Evolutionary conservation across 345 rosid genomes (phyloP).

Genomic region (Populus euphratica): DNA sequence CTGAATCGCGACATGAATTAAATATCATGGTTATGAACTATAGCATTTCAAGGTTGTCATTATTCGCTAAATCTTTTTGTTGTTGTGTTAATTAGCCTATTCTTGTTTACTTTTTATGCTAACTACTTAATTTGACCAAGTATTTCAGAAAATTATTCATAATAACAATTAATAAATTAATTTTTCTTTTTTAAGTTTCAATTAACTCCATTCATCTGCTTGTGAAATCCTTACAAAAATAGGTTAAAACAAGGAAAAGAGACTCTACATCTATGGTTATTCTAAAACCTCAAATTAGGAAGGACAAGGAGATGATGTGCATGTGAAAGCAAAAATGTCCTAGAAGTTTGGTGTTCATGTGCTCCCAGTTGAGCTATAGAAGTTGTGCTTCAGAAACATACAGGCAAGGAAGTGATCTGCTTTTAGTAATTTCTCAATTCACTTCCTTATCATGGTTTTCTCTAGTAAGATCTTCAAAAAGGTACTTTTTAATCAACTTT

Average conservation of each 20-base stretch:
- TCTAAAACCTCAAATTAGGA: not conserved
- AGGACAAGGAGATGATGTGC: not conserved
- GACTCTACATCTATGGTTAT: not conserved
- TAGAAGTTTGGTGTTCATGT: not conserved
- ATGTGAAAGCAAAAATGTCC: not conserved
- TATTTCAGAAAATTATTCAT: not conserved
- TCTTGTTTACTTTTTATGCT: not conserved
- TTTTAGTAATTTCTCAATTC: not conserved
- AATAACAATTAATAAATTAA: not conserved
- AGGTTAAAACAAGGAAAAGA: not conserved
- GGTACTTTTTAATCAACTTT: not conserved
- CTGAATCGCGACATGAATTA: rapidly evolving
- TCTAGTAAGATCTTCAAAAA: not conserved
- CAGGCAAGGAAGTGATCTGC: not conserved
- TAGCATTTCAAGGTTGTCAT: too few relatives aligned
- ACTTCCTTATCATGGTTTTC: not conserved
- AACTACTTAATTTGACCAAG: not conserved
- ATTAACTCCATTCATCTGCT: not conserved
- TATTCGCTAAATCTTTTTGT: too few relatives aligned
- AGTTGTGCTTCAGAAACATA: not conserved
- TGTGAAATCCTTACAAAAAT: not conserved
- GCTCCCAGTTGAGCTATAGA: not conserved
- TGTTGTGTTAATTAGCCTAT: not conserved
- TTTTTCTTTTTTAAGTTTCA: not conserved
- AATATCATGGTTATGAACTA: too few relatives aligned